Evolutionary conservation across 2,329 filamentous ascomycete species (phyloP).

Genomic region (Blumeriella jaapii): DNA sequence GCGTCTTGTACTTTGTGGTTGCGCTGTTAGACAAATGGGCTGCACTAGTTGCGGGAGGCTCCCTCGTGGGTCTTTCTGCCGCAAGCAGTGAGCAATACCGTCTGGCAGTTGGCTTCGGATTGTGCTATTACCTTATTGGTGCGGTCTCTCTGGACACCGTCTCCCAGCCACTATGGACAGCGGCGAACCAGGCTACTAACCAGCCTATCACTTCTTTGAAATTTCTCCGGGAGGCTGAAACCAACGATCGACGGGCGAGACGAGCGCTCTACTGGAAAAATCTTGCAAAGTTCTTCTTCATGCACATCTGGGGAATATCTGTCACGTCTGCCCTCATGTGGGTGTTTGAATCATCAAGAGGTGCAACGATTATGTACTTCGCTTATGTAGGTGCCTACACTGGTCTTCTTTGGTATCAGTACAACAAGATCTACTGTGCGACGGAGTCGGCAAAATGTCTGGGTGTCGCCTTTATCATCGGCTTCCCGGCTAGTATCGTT

Average conservation of each 20-base stretch:
- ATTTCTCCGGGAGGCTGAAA: conserved; percentile 1
- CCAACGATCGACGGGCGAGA: conserved; percentile 26
- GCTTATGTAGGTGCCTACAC: conserved; percentile 27
- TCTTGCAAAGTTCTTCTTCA: conserved; percentile 34
- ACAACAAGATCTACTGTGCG: conserved; percentile 40
- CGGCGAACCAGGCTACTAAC: conserved; percentile 1
- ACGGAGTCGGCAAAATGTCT: conserved; percentile 37
- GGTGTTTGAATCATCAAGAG: conserved; percentile 34
- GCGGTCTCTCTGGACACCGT: conserved; percentile 29
- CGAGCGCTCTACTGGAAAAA: conserved; percentile 25
- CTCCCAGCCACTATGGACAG: conserved; percentile 3
- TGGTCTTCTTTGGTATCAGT: conserved; percentile 33
- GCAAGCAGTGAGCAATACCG: conserved; percentile 28
- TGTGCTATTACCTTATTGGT: conserved; percentile 31
- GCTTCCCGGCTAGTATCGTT: conserved; percentile 35
- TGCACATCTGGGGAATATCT: conserved; percentile 28
- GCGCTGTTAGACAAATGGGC: conserved; percentile 28
- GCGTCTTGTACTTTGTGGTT: conserved; percentile 28
- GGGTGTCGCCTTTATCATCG: conserved; percentile 33
- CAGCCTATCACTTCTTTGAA: conserved; percentile 1
- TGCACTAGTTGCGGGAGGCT: conserved; percentile 19
- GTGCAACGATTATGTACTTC: conserved; percentile 38
- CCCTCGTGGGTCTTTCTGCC: conserved; percentile 27
- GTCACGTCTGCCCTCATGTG: conserved; percentile 36
- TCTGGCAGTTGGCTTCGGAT: conserved; percentile 33